Base-by-base conservation (phyloP, 148 eudicot species). In the Nyssa sinensis region DNA sequence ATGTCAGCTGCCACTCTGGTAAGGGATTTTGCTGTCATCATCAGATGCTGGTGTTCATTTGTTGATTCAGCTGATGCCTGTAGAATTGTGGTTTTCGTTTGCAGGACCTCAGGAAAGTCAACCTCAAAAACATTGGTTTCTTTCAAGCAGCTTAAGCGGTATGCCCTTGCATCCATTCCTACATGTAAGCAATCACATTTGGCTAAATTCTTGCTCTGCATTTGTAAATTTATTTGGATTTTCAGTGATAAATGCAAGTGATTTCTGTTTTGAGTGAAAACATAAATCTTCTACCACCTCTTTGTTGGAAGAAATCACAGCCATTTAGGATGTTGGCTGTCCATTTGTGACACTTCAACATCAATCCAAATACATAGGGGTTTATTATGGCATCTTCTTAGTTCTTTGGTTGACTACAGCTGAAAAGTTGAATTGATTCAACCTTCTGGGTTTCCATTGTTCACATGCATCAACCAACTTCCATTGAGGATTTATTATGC, bases 91-190 rank as follows among this genome's bases (percentile, higher is more conserved):
- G 86, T 87, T 84, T 94, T 94, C 85, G 85, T 88, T 78, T 90
- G 86, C 79, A 92, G 39, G 57, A 94, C 96, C 74, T 94, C 93
- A 0, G 90, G 88, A 79, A 90, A 90, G 79, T 94, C 98, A 2
- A 94, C 89, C 79, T 94, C 98, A 59, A 88, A 94, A 58, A 94
- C 87, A 25, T 82, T 80, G 71, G 89, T 86, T 35, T 92, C 89
- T 78, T 78, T 84, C 84, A 92, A 85, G 90, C 85, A 94, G 73
- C 78, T 79, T 30, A 94, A 78, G 24, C 98, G 88, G 61, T 94
- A 89, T 29, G 97, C 91, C 81, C 98, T 87, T 35, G 96, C 83
- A 71, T 94, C 98, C 97, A 94, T 94, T 59, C 98, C 98, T 94
- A 90, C 84, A 72, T 34, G 71, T 74, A 74, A 71, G 23, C 47